phyloP scores from a whole-genome alignment of 805 yeast genomes.

The Kazachstania bromeliacearum region DNA sequence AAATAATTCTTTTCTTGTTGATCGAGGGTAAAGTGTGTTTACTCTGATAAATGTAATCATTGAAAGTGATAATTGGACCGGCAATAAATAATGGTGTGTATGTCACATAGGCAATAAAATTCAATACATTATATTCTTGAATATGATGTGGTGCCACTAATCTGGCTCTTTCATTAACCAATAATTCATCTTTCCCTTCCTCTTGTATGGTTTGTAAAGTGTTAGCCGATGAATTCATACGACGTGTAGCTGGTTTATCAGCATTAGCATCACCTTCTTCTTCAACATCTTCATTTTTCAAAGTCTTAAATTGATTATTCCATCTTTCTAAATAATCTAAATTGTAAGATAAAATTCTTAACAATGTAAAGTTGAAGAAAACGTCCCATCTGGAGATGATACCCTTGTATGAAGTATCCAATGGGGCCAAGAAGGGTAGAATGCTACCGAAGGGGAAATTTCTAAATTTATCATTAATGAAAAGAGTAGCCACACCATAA shows the following conservation, averaged over 20 bases:
- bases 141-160: constrained; percentile 53
- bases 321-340: constrained; percentile 55
- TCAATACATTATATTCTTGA: constrained; percentile 49
- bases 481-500: constrained; percentile 70
- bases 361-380: constrained; percentile 78
- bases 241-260: not conserved
- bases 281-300: not conserved
- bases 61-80: constrained; percentile 90
- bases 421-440: constrained; percentile 33
- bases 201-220: constrained; percentile 14
- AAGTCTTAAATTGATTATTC: constrained; percentile 37
- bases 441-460: constrained; percentile 41
- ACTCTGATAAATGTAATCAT: constrained; percentile 78
- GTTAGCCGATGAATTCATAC: constrained; percentile 2
- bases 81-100: constrained; percentile 90
- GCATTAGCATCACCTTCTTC: not conserved
- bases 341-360: constrained; percentile 76
- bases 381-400: constrained; percentile 92
- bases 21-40: constrained; percentile 51
- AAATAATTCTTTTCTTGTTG: constrained; percentile 38
- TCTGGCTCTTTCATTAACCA: constrained; percentile 52
- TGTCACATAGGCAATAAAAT: constrained; percentile 65
- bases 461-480: constrained; percentile 63
- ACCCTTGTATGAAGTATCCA: constrained; percentile 62
- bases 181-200: constrained; percentile 9